phyloP scores from a whole-genome alignment of 345 rosid genomes.

The Arabidopsis arenosa region DNA sequence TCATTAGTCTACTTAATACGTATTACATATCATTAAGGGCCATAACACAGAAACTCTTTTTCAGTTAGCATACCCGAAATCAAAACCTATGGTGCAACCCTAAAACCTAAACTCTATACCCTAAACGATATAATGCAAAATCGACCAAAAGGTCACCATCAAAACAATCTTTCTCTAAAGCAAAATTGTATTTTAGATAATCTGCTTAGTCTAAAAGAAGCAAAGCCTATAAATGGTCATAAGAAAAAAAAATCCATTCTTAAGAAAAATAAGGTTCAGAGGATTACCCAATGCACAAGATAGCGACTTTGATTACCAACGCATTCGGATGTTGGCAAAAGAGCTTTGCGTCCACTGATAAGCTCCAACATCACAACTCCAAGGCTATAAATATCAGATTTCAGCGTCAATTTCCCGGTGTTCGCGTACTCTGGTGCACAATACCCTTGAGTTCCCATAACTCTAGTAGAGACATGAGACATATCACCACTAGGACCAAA shows the following conservation, averaged over 20 bases:
- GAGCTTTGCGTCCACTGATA: slow-evolving; percentile 63
- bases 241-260: neutral
- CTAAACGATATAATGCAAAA: too few relatives aligned
- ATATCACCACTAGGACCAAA: slow-evolving; percentile 62
- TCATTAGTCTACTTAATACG: neutral
- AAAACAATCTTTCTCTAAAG: too few relatives aligned
- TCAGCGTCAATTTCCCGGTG: slow-evolving; percentile 60
- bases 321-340: slow-evolving; percentile 27
- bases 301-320: slow-evolving; percentile 39
- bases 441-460: slow-evolving; percentile 78
- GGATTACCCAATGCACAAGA: slow-evolving; percentile 66
- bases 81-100: too few relatives aligned
- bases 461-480: slow-evolving; percentile 69
- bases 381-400: slow-evolving; percentile 73
- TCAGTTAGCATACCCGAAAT: too few relatives aligned
- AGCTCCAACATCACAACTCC: slow-evolving; percentile 76
- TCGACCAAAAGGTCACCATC: too few relatives aligned
- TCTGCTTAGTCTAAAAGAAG: neutral
- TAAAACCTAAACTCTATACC: too few relatives aligned
- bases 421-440: slow-evolving; percentile 77
- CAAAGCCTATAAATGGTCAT: neutral
- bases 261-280: neutral
- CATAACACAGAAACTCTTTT: neutral
- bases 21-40: neutral
- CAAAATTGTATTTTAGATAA: too few relatives aligned